Evolutionary conservation across 768 basidiomycete species (phyloP).

Genomic region (Tylopilus plumbeoviolaceoides): DNA sequence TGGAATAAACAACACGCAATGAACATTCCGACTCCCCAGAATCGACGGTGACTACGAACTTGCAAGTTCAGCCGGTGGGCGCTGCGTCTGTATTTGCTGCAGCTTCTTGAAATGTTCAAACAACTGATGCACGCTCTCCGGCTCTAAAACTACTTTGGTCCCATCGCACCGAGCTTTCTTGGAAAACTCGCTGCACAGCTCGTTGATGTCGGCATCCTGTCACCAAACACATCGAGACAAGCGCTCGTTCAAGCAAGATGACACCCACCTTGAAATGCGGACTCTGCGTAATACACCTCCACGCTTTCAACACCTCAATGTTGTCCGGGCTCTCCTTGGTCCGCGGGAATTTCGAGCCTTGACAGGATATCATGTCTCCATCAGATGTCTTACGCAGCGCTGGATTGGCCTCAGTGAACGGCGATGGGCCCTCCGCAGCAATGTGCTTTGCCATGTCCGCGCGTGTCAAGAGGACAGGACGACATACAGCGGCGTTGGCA

Average conservation of each 20-base stretch:
- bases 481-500: constrained; percentile 27
- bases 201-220: constrained; percentile 74
- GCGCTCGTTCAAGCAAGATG: not conserved
- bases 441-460: constrained; percentile 51
- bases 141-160: constrained; percentile 72
- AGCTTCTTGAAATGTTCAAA: constrained; percentile 38
- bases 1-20: constrained; percentile 16
- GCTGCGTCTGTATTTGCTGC: constrained; percentile 11
- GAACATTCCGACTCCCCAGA: not conserved
- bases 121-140: constrained; percentile 40
- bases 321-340: constrained; percentile 69
- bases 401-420: constrained; percentile 40
- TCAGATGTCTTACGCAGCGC: constrained; percentile 42
- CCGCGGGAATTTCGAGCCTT: constrained; percentile 63
- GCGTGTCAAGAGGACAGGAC: constrained; percentile 33
- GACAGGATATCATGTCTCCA: constrained; percentile 59
- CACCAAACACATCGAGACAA: not conserved
- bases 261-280: constrained; percentile 69
- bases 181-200: constrained; percentile 75
- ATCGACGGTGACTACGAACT: constrained; percentile 10
- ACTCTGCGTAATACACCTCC: constrained; percentile 70
- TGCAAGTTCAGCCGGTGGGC: constrained; percentile 3
- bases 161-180: constrained; percentile 83
- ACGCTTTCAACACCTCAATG: constrained; percentile 73
- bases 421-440: constrained; percentile 51